Evolutionary conservation across 495 filamentous ascomycete genomes (phyloP).

Genomic region (Cenococcum geophilum): DNA sequence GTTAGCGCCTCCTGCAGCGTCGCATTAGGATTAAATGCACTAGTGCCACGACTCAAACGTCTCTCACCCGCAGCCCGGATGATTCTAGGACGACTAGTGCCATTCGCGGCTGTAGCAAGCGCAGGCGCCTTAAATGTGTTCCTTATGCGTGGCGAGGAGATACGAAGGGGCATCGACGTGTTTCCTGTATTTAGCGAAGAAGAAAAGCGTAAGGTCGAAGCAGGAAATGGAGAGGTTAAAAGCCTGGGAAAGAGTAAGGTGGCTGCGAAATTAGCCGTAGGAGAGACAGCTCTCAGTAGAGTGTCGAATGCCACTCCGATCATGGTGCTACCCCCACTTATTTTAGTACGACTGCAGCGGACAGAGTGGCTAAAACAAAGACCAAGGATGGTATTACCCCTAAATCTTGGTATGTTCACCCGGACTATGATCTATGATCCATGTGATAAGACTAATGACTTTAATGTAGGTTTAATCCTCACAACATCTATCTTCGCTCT

Average conservation of each 20-base stretch:
- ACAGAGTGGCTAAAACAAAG: slow-evolving; percentile 65
- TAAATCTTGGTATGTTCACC: slow-evolving; percentile 62
- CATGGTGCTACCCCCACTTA: slow-evolving; percentile 87
- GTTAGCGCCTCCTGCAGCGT: slow-evolving; percentile 90
- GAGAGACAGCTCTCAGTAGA: slow-evolving; percentile 81
- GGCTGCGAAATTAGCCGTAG: slow-evolving; percentile 81
- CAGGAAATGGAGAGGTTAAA: slow-evolving; percentile 53
- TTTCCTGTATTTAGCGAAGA: slow-evolving; percentile 63
- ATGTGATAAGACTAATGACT: background rate
- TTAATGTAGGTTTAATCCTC: slow-evolving; percentile 57
- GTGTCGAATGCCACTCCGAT: slow-evolving; percentile 92
- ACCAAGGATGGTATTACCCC: slow-evolving; percentile 64
- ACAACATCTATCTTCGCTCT: slow-evolving; percentile 76
- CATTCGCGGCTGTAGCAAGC: slow-evolving; percentile 88
- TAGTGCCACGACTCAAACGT: slow-evolving; percentile 77
- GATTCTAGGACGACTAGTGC: slow-evolving; percentile 75
- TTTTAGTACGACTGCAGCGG: slow-evolving; percentile 75
- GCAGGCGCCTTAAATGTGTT: slow-evolving; percentile 92
- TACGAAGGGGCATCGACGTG: slow-evolving; percentile 88
- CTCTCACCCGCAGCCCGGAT: slow-evolving; percentile 65
- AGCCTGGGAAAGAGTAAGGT: slow-evolving; percentile 78
- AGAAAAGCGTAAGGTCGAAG: slow-evolving; percentile 49
- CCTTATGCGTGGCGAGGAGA: slow-evolving; percentile 95
- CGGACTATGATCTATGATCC: background rate
- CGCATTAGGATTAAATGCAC: slow-evolving; percentile 81